Conservation (phyloP, 1,284 basidiomycete genomes). For the Rhodotorula sp. region DNA sequence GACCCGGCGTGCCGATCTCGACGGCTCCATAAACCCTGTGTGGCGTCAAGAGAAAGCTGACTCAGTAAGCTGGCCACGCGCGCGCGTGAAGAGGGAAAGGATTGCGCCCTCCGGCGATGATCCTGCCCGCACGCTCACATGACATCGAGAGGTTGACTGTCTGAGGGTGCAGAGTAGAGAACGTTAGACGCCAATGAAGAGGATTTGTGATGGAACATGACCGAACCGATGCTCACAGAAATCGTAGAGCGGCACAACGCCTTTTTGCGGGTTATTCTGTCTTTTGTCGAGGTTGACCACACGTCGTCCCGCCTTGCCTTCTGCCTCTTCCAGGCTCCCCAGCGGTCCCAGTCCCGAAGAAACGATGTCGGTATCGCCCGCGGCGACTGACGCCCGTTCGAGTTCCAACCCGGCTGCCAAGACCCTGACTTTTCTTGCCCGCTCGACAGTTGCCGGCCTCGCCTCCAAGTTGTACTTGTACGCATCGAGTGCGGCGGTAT, state of each 20-base stretch:
- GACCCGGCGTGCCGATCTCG: conserved; percentile 23
- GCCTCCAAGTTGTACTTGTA: conserved; percentile 1
- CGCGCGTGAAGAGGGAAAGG: background rate
- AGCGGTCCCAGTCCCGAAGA: background rate
- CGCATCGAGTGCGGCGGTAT: conserved; percentile 3
- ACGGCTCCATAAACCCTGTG: conserved; percentile 23
- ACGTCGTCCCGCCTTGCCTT: background rate
- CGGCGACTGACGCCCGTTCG: background rate
- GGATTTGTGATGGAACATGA: background rate
- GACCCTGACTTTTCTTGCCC: background rate
- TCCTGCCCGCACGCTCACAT: conserved; percentile 3
- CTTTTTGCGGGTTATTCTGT: background rate
- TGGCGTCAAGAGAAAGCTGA: background rate
- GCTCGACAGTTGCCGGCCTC: conserved; percentile 6
- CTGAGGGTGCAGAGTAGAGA: background rate
- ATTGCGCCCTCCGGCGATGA: no score
- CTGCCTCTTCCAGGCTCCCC: background rate
- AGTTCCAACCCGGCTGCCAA: conserved; percentile 3
- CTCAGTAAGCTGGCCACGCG: background rate
- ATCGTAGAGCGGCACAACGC: background rate
- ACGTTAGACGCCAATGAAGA: background rate
- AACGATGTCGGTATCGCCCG: no score
- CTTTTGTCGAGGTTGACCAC: conserved; percentile 5
- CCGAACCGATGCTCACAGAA: background rate
- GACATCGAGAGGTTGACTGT: conserved; percentile 20